A percentile compares a stretch with the other conserved stretches of the same genome.
Conservation (phyloP, 2,329 filamentous ascomycete genomes). For the Annulohypoxylon truncatum region DNA sequence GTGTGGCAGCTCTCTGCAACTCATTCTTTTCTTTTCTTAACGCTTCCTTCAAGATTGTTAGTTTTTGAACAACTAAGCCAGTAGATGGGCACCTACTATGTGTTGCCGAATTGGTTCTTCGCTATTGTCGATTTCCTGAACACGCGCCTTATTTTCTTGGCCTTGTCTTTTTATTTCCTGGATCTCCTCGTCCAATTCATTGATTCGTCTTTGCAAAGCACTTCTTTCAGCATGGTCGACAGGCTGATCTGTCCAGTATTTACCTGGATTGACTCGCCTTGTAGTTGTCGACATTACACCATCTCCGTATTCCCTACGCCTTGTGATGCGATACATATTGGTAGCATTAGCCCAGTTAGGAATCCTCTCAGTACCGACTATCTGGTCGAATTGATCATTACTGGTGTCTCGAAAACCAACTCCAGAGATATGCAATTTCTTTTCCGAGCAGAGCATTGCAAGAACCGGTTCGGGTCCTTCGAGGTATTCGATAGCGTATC, state of each 20-base stretch:
- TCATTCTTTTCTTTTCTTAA: constrained; percentile 72
- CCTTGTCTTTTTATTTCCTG: constrained; percentile 51
- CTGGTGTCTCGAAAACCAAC: constrained; percentile 72
- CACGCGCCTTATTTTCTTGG: constrained; percentile 53
- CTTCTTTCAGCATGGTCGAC: constrained; percentile 74
- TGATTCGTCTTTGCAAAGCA: constrained; percentile 66
- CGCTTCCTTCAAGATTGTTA: constrained; percentile 52
- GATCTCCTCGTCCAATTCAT: constrained; percentile 55
- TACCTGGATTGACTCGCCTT: constrained; percentile 68
- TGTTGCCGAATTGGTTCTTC: constrained; percentile 58
- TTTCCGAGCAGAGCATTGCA: constrained; percentile 85
- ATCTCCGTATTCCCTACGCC: constrained; percentile 84
- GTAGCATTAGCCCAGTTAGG: constrained; percentile 76
- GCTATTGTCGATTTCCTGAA: constrained; percentile 53
- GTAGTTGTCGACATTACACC: constrained; percentile 77
- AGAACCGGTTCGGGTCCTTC: constrained; percentile 85
- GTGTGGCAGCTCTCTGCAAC: constrained; percentile 73
- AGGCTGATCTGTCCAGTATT: constrained; percentile 81
- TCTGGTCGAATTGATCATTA: constrained; percentile 74
- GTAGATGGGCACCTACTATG: constrained; percentile 53
- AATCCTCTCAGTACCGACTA: constrained; percentile 69
- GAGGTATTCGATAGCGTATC: constrained; percentile 82
- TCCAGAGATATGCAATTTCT: constrained; percentile 74
- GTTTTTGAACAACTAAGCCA: constrained; percentile 34
- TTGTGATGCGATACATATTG: constrained; percentile 71